Evolutionary conservation across 176 grass and related monocot genomes (phyloP), one percentile per base, ranked within the genome.

Genomic region (Carex littledalei): DNA sequence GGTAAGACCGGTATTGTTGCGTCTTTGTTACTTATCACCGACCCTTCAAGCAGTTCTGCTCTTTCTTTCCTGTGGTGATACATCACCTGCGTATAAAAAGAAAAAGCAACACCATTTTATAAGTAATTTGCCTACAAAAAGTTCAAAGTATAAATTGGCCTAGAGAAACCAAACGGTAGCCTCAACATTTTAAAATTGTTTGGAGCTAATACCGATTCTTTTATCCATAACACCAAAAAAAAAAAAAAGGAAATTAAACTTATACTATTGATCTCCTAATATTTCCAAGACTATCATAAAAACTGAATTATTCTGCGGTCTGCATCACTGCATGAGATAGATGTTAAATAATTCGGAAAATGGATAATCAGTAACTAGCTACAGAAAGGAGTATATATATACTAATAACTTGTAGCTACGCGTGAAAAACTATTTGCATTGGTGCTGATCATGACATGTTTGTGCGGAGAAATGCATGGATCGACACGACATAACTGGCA

Each of bases 1-100:
- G 84, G 14, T 20, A 98, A 84, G 11, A 82, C 84, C 15, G 95
- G 93, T 61, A 93, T 69, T 21, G 67, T 90, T 79, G 89, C 89
- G 49, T 93, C 93, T 83, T 94, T 91, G 79, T 92, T 92, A 87
- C 91, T 95, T 84, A 93, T 89, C 88, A 98, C 83, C 89, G 92
- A 85, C 63, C 88, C 91, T 89, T 98, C 85, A 50, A 98, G 88
- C 80, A 98, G 67, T 86, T 98, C 95, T 0, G 80, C 86, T 67
- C 88, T 92, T 83, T 98, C 91, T 83, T 98, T 98, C 70, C 87
- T 90, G 88, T 98, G 89, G 68, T 50, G 73, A 84, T 93, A 95
- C 93, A 98, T 98, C 31, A 91, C 88, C 93, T 97, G 86, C 62
- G 0, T 12, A 69, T 72, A 73, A 20, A 67, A 83, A 54, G 12